phyloP scores from a whole-genome alignment of 1,284 basidiomycete species.

The Taiwanofungus camphoratus region DNA sequence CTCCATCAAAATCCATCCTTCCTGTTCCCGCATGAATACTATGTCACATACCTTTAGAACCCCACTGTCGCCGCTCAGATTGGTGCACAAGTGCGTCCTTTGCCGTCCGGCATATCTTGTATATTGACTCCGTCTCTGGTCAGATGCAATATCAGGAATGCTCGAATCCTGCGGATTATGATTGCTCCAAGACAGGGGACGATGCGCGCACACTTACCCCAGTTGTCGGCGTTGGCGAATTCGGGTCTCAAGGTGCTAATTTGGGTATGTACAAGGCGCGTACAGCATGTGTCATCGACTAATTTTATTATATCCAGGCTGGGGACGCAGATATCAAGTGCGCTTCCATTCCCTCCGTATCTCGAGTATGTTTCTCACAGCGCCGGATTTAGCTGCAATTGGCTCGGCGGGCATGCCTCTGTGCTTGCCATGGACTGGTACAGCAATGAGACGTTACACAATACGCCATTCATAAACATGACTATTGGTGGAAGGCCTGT shows the following conservation, averaged over 20 bases:
- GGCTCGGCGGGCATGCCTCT: constrained; percentile 51
- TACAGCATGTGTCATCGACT: neutral
- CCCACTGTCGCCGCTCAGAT: constrained; percentile 36
- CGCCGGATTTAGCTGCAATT: constrained; percentile 45
- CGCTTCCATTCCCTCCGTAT: constrained; percentile 9
- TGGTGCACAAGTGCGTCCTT: constrained; percentile 34
- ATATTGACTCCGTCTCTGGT: constrained; percentile 17
- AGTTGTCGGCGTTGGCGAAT: constrained; percentile 46
- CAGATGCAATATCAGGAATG: constrained; percentile 45
- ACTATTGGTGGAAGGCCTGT: constrained; percentile 45
- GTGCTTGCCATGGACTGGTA: constrained; percentile 61
- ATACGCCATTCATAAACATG: constrained; percentile 52
- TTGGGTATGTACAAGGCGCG: constrained; percentile 43
- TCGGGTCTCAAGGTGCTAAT: constrained; percentile 51
- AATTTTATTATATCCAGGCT: constrained; percentile 33
- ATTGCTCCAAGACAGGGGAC: constrained; percentile 51
- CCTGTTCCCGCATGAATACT: constrained; percentile 52
- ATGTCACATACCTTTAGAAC: constrained; percentile 39
- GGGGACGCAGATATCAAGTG: constrained; percentile 64
- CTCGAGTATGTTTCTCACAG: neutral
- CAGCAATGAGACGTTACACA: constrained; percentile 42
- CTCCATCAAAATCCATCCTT: constrained; percentile 50
- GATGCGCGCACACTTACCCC: constrained; percentile 51
- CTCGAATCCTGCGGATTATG: constrained; percentile 31
- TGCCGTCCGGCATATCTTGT: no score